Conservation (phyloP, 2,329 filamentous ascomycete genomes). For the Dactylonectria macrodidyma region DNA sequence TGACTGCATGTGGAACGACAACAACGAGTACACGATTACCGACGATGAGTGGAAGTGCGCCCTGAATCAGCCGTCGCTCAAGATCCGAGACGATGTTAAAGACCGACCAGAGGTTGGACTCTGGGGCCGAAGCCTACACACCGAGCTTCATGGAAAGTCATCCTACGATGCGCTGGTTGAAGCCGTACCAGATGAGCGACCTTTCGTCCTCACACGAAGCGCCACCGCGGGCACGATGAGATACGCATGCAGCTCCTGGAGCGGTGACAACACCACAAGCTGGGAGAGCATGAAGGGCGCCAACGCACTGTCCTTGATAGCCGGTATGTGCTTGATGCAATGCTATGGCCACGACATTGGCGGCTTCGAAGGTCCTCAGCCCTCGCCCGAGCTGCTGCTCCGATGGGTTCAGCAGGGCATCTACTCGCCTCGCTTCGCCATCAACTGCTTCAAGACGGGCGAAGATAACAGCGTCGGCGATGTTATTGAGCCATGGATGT, state of each 20-base stretch:
- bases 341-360: slow-evolving; percentile 83
- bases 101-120: slow-evolving; percentile 70
- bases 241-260: slow-evolving; percentile 81
- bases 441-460: slow-evolving; percentile 84
- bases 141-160: slow-evolving; percentile 79
- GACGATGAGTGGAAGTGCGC: slow-evolving; percentile 77
- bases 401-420: slow-evolving; percentile 82
- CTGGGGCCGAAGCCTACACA: slow-evolving; percentile 79
- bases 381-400: slow-evolving; percentile 78
- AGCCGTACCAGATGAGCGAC: slow-evolving; percentile 70
- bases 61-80: slow-evolving; percentile 60
- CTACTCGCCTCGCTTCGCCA: slow-evolving; percentile 79
- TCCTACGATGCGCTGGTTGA: slow-evolving; percentile 78
- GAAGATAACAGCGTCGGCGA: slow-evolving; percentile 77
- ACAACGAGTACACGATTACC: slow-evolving; percentile 81
- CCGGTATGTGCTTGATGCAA: slow-evolving; percentile 77
- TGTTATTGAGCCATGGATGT: slow-evolving; percentile 86
- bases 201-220: slow-evolving; percentile 79
- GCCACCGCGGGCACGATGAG: slow-evolving; percentile 79
- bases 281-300: slow-evolving; percentile 82
- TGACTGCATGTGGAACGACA: slow-evolving; percentile 85
- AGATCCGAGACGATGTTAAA: slow-evolving; percentile 53
- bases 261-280: slow-evolving; percentile 81
- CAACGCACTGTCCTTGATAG: slow-evolving; percentile 78
- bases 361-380: slow-evolving; percentile 82